These are phyloP conservation scores for Lipomyces sp. DNA, from an alignment of 805 yeast genomes.

Conservation along the genomic window DNA sequence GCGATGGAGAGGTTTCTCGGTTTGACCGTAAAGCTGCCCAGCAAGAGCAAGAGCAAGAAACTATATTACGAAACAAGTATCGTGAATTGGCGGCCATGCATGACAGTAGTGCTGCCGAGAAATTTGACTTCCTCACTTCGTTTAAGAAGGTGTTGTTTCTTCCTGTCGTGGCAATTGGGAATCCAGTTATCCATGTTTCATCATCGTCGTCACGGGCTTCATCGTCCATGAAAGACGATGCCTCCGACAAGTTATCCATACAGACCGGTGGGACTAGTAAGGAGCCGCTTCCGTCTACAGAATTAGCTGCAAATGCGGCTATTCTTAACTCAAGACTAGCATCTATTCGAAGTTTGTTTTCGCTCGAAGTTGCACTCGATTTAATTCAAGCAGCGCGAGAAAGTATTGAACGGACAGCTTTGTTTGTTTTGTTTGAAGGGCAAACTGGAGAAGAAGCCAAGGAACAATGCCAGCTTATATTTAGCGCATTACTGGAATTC, in stretches of 20 bases:
- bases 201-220: slow-evolving; percentile 24
- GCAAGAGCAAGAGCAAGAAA: slow-evolving; percentile 56
- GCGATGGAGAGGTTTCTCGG: slow-evolving; percentile 41
- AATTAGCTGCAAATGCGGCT: slow-evolving; percentile 79
- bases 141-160: slow-evolving; percentile 55
- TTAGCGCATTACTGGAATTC: slow-evolving; percentile 64
- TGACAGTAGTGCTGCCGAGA: slow-evolving; percentile 48
- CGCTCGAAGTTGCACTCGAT: slow-evolving; percentile 76
- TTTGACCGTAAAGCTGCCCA: slow-evolving; percentile 48
- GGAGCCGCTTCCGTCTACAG: slow-evolving; percentile 53
- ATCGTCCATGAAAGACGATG: slow-evolving; percentile 17
- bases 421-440: slow-evolving; percentile 49
- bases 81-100: slow-evolving; percentile 17
- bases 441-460: slow-evolving; percentile 48
- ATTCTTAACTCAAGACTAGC: slow-evolving; percentile 75
- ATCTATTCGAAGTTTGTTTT: slow-evolving; percentile 74
- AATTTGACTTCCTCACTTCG: slow-evolving; percentile 56
- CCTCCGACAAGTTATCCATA: slow-evolving; percentile 17
- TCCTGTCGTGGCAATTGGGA: slow-evolving; percentile 43
- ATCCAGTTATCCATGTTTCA: slow-evolving; percentile 9
- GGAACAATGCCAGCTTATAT: slow-evolving; percentile 63
- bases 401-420: slow-evolving; percentile 62
- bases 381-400: slow-evolving; percentile 70
- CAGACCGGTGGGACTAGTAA: slow-evolving; percentile 4
- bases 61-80: slow-evolving; percentile 56